Evolutionary conservation across 2,329 filamentous ascomycete genomes (phyloP), one percentile per base, ranked within the genome.

Genomic region (Exophiala alcalophila): DNA sequence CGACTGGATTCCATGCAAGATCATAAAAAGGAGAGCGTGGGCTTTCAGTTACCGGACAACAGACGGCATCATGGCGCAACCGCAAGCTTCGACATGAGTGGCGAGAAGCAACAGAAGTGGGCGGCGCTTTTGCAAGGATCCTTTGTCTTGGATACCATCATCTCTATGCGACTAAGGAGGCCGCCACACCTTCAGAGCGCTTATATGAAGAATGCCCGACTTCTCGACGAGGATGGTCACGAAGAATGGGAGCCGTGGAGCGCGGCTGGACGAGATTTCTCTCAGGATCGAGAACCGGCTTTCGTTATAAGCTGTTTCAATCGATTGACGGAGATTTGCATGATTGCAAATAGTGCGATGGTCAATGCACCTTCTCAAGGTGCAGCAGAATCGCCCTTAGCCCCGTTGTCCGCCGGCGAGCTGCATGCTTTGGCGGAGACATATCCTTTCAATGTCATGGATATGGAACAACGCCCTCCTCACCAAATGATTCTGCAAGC

Each of bases 201-300:
- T 3, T 57, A 70, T 30, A 51, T 69, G 4, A 20, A 27, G 10
- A 11, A 30, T 18, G 58, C 71, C 20, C 72, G 72, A 7, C 61
- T 65, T 2, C 65, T 84, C 2, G 70, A 77, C 18, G 81, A 85
- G 59, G 80, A 84, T 53, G 81, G 81, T 1, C 65, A 83, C 14
- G 84, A 87, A 56, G 83, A 87, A 64, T 87, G 83, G 83, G 79
- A 84, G 52, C 78, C 81, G 1, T 88, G 84, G 84, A 70, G 71
- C 12, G 76, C 80, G 18, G 26, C 35, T 26, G 28, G 19, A 12
- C 16, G 33, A 15, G 69, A 70, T 46, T 54, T 69, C 43, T 48
- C 49, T 58, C 42, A 52, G 57, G 16, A 42, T 50, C 33, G 55
- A 58, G 62, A 65, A 8, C 67, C 66, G 3, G 62, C 71, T 9